Evolutionary conservation across 106 monocot species (phyloP), one percentile per base, ranked within the genome.

Genomic region (Acorus calamus): DNA sequence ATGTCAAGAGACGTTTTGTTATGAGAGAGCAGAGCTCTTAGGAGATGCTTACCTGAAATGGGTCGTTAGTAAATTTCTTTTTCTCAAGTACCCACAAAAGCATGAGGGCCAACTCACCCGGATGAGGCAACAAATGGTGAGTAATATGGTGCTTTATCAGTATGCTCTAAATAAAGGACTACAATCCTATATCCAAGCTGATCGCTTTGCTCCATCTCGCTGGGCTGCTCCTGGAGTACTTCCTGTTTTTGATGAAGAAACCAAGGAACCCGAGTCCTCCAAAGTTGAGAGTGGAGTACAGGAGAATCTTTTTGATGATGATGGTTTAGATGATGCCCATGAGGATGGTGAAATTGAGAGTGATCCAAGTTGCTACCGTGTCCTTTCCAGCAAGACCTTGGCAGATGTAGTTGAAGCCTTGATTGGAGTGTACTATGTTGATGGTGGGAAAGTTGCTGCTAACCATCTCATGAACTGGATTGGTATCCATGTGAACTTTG

Each of bases 111-210:
- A 98, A 52, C 87, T 98, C 67, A 98, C 96, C 4, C 75, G 91
- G 74, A 98, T 91, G 91, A 82, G 96, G 66, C 96, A 98, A 60
- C 91, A 98, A 46, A 91, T 98, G 96, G 96, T 98, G 69, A 91
- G 91, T 50, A 98, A 98, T 69, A 98, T 98, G 87, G 75, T 85
- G 6, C 70, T 98, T 8, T 98, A 98, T 69, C 84, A 88, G 50
- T 83, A 84, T 69, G 91, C 96, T 63, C 80, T 98, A 6, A 77
- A 77, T 61, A 98, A 85, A 73, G 84, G 78, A 6, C 83, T 98
- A 14, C 96, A 98, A 59, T 98, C 91, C 11, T 98, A 88, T 52
- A 98, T 98, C 53, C 96, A 98, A 68, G 91, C 96, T 0, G 96
- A 98, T 60, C 83, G 91, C 12, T 98, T 98, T 66, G 69, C 96